Base-by-base conservation (phyloP, 371 early-diverging fungal genomes). In the Rhizopus delemar region DNA sequence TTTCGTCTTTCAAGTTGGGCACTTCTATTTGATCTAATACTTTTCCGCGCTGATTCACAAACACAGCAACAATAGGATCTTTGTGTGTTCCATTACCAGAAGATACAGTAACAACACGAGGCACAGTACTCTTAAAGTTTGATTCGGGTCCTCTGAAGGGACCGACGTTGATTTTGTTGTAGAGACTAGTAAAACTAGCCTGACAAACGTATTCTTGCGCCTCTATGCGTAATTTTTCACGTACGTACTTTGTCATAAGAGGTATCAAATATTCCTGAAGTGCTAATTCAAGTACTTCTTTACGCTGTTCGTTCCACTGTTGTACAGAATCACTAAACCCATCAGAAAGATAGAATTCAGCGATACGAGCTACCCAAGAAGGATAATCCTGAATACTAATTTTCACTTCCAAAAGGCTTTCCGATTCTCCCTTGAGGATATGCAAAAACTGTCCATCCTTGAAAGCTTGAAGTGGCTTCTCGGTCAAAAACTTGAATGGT, bases 61-160 rank as follows among this genome's bases (percentile, higher is more conserved):
- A 86, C 2, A 90, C 90, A 11, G 84, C 87, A 33, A 88, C 82
- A 29, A 90, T 81, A 0, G 93, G 81, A 43, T 89, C 90, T 16
- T 83, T 75, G 54, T 71, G 75, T 1, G 82, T 81, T 9, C 91
- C 94, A 35, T 89, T 89, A 28, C 94, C 94, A 71, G 91, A 91
- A 4, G 90, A 90, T 3, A 96, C 80, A 2, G 94, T 85, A 16
- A 94, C 74, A 3, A 96, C 93, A 41, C 91, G 85, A n/a, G 93
- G 91, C 8, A 80, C 50, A 15, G 77, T 80, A 50, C 80, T 78
- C 53, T 81, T 74, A 46, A 57, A 73, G 3, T 70, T 68, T 0
- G 67, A 71, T 69, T 84, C 77, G 34, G 74, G 71, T n/a, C 80
- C 78, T 36, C 77, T 71, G 60, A 79, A 85, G 4, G 92, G 88